phyloP scores from a whole-genome alignment of 2,329 filamentous ascomycete genomes.

The Stemphylium lycopersici region DNA sequence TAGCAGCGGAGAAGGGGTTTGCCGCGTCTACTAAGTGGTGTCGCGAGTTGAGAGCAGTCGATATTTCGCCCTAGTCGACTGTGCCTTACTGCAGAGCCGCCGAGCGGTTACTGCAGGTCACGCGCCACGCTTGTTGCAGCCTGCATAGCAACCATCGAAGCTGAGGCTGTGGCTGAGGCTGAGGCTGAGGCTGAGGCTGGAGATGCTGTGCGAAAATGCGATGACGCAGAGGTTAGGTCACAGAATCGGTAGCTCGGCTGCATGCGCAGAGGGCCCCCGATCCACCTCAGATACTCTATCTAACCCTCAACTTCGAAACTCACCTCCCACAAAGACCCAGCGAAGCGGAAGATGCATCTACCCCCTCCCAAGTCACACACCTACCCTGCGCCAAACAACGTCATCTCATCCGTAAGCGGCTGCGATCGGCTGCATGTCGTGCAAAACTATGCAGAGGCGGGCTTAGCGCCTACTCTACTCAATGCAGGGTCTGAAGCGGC shows the following conservation, averaged over 20 bases:
- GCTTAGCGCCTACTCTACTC: constrained; percentile 5
- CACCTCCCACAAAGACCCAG: constrained; percentile 17
- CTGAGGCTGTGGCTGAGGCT: no score
- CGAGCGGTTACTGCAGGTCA: not conserved
- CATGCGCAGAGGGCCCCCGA: not conserved
- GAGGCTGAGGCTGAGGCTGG: no score
- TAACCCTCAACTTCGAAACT: constrained; percentile 3
- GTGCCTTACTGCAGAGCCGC: constrained; percentile 4
- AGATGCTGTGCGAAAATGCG: not conserved
- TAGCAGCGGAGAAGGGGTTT: not conserved
- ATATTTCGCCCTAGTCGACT: not conserved
- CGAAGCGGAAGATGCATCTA: constrained; percentile 18
- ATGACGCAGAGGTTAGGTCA: constrained; percentile 4
- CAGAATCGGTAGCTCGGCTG: not conserved
- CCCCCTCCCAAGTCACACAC: constrained; percentile 3
- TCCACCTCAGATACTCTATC: constrained; percentile 10
- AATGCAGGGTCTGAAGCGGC: constrained; percentile 23
- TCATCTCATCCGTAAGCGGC: constrained; percentile 20
- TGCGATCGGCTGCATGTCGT: constrained; percentile 12
- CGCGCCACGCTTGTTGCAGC: not conserved
- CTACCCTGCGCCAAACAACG: constrained; percentile 19
- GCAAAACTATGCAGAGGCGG: constrained; percentile 6
- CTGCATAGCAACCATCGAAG: not conserved
- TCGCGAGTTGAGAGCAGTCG: constrained; percentile 6
- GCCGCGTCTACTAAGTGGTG: constrained; percentile 8